phyloP scores from a whole-genome alignment of 2,329 filamentous ascomycete genomes.

The Xylariales sp. region DNA sequence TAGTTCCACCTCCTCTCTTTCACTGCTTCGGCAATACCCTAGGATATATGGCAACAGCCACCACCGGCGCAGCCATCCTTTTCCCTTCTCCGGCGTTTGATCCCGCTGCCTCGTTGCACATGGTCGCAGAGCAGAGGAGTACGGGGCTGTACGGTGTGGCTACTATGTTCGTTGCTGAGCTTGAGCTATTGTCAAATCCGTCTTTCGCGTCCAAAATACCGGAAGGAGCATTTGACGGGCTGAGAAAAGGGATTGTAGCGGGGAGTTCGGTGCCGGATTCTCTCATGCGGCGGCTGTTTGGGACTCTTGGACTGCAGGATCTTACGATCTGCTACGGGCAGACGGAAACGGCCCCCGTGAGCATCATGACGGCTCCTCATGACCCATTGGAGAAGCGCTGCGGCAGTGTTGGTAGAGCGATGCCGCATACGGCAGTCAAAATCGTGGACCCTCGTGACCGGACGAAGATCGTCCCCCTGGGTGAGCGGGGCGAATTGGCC shows the following conservation, averaged over 20 bases:
- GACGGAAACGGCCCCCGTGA: conserved; percentile 81
- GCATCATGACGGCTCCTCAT: conserved; percentile 74
- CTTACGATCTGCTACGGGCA: conserved; percentile 95
- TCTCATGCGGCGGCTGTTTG: conserved; percentile 73
- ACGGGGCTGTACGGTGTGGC: conserved; percentile 80
- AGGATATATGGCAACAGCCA: conserved; percentile 94
- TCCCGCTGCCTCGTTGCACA: conserved; percentile 62
- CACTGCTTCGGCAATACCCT: conserved; percentile 88
- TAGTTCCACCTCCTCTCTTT: conserved; percentile 82
- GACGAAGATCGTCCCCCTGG: conserved; percentile 53
- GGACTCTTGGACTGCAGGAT: conserved; percentile 69
- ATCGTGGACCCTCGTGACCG: conserved; percentile 67
- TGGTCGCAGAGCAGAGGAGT: conserved; percentile 48
- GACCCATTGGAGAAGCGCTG: conserved; percentile 72
- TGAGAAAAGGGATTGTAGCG: conserved; percentile 88
- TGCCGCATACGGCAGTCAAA: conserved; percentile 76
- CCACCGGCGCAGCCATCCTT: conserved; percentile 71
- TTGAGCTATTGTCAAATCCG: conserved; percentile 65
- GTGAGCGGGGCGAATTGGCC: conserved; percentile 73
- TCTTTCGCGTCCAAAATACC: conserved; percentile 20
- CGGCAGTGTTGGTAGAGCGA: conserved; percentile 69
- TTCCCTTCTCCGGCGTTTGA: conserved; percentile 88
- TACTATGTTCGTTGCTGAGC: conserved; percentile 88
- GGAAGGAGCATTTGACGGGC: conserved; percentile 29
- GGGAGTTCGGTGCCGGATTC: conserved; percentile 80